These are phyloP conservation scores for Fusarium chaquense DNA, from an alignment of 2,329 filamentous ascomycete genomes.

Conservation along the genomic window DNA sequence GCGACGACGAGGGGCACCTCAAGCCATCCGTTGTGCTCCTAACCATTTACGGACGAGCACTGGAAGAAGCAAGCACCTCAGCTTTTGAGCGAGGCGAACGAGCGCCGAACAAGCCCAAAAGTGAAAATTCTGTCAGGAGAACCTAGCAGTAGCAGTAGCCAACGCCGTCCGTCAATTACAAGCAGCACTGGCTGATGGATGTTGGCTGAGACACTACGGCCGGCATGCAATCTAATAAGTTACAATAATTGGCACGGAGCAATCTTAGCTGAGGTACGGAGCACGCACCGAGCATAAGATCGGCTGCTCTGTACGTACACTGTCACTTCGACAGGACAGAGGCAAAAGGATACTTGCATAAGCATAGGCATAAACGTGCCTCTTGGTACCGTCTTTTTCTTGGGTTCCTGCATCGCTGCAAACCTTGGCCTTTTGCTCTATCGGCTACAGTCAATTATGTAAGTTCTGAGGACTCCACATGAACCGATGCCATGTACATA, in stretches of 20 bases:
- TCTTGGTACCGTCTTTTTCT: constrained; percentile 16
- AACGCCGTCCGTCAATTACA: constrained; percentile 38
- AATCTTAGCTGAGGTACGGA: constrained; percentile 17
- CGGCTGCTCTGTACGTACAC: constrained; percentile 26
- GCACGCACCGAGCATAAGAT: background rate
- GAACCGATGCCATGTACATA: constrained; percentile 14
- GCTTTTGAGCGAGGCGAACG: constrained; percentile 41
- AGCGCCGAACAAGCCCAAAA: constrained; percentile 33
- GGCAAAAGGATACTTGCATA: constrained; percentile 30
- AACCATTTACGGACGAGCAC: constrained; percentile 42
- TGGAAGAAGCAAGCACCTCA: constrained; percentile 39
- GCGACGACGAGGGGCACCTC: constrained; percentile 37
- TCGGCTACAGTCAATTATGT: constrained; percentile 24
- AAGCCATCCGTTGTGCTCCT: constrained; percentile 24
- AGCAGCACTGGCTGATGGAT: constrained; percentile 34
- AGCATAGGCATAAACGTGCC: constrained; percentile 9
- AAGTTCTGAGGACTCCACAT: constrained; percentile 27
- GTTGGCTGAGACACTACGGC: constrained; percentile 42
- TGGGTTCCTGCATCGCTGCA: constrained; percentile 38
- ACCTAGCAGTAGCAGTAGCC: constrained; percentile 37
- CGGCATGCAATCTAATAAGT: constrained; percentile 16
- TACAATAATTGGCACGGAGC: constrained; percentile 23
- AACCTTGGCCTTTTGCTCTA: constrained; percentile 41
- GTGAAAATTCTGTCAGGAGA: constrained; percentile 53
- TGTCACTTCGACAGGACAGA: constrained; percentile 13